These are phyloP conservation scores for Graphium sp. DNA, from an alignment of 2,329 filamentous ascomycete species.

Conservation along the genomic window DNA sequence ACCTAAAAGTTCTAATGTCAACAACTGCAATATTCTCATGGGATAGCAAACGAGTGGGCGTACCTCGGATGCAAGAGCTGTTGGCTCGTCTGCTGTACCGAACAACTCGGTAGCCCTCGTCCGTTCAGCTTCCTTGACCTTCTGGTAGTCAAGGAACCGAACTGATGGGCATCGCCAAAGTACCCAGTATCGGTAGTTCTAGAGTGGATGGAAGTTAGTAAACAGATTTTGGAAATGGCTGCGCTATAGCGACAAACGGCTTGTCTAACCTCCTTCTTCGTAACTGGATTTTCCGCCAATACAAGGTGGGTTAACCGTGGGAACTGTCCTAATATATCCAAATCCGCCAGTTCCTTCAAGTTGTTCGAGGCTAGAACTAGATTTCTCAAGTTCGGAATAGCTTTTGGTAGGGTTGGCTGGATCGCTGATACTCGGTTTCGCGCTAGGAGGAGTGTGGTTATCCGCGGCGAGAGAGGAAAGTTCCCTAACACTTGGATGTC, in stretches of 20 bases:
- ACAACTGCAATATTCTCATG: background rate
- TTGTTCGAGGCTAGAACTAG: conserved; percentile 75
- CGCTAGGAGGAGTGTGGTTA: conserved; percentile 75
- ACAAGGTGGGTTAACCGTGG: conserved; percentile 61
- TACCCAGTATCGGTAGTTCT: conserved; percentile 89
- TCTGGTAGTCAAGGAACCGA: conserved; percentile 81
- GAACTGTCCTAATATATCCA: conserved; percentile 63
- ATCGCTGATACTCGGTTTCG: conserved; percentile 77
- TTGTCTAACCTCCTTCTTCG: conserved; percentile 68
- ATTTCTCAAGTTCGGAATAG: conserved; percentile 67
- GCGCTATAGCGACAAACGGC: background rate
- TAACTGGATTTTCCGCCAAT: conserved; percentile 74
- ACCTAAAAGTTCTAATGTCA: no score
- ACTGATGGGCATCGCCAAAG: conserved; percentile 75
- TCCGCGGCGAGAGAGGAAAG: conserved; percentile 78
- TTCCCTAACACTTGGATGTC: conserved; percentile 81
- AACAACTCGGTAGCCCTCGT: conserved; percentile 64
- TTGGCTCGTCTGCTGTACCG: conserved; percentile 62
- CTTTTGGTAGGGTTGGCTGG: conserved; percentile 55
- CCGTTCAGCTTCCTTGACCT: conserved; percentile 78
- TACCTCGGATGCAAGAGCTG: conserved; percentile 60
- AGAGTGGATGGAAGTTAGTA: conserved; percentile 2
- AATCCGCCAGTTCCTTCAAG: conserved; percentile 66
- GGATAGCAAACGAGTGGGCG: conserved; percentile 1
- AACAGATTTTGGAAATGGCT: background rate